phyloP scores from a whole-genome alignment of 176 grass and related monocot species.

The Poa pratensis region DNA sequence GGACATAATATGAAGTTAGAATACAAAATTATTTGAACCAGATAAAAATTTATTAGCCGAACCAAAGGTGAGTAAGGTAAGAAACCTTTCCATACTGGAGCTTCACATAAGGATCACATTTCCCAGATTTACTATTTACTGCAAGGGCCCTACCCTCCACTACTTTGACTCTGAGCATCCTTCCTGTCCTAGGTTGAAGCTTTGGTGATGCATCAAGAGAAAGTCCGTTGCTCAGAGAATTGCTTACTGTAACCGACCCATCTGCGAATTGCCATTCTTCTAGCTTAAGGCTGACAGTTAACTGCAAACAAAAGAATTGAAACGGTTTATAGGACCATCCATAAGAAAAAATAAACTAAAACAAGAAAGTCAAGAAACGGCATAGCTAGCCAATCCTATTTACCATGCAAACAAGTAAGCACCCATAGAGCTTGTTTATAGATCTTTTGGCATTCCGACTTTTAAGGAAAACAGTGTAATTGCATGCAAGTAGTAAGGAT shows the following conservation, averaged over 20 bases:
- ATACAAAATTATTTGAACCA: slow-evolving; percentile 6
- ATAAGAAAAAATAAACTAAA: slow-evolving; percentile 14
- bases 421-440: not conserved
- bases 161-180: slow-evolving; percentile 77
- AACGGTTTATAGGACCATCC: slow-evolving; percentile 25
- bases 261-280: slow-evolving; percentile 99
- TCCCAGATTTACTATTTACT: slow-evolving; percentile 78
- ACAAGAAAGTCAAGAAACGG: slow-evolving; percentile 8
- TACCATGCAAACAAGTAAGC: not conserved
- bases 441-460: not conserved
- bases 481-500: not conserved
- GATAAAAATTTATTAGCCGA: slow-evolving; percentile 8
- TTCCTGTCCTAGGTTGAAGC: slow-evolving; percentile 71
- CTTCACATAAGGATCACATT: slow-evolving; percentile 90
- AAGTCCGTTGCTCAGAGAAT: slow-evolving; percentile 43
- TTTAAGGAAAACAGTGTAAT: not conserved
- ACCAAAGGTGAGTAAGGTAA: slow-evolving; percentile 32
- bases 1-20: slow-evolving; percentile 29
- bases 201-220: slow-evolving; percentile 48
- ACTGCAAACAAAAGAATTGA: slow-evolving; percentile 51
- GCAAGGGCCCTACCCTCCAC: slow-evolving; percentile 73
- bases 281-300: slow-evolving; percentile 78
- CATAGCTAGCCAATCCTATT: slow-evolving; percentile 13
- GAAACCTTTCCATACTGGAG: slow-evolving; percentile 92
- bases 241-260: slow-evolving; percentile 73